These are phyloP conservation scores for Beverwykella pulmonaria DNA, from an alignment of 495 filamentous ascomycete genomes.

Conservation along the genomic window DNA sequence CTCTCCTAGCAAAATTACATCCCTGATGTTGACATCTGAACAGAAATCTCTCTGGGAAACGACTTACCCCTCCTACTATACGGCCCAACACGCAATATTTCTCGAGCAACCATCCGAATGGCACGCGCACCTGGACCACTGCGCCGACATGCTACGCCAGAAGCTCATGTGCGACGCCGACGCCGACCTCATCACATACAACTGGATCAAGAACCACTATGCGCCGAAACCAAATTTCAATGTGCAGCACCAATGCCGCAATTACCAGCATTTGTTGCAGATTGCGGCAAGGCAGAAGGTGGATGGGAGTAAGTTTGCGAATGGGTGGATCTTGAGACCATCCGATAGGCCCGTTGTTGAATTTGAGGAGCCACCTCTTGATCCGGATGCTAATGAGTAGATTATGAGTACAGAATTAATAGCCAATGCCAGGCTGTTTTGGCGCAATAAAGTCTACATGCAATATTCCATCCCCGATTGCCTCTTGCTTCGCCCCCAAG, in stretches of 20 bases:
- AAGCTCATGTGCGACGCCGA: slow-evolving; percentile 44
- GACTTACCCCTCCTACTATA: slow-evolving; percentile 18
- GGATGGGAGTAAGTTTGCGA: slow-evolving; percentile 1
- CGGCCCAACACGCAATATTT: neutral
- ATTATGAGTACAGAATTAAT: no score
- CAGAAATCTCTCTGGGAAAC: slow-evolving; percentile 7
- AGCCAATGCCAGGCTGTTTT: no score
- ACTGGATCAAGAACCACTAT: slow-evolving; percentile 35
- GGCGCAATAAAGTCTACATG: no score
- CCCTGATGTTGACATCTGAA: neutral
- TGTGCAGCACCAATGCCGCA: slow-evolving; percentile 33
- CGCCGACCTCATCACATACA: slow-evolving; percentile 36
- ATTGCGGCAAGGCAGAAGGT: neutral
- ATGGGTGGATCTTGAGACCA: neutral
- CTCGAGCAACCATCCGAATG: slow-evolving; percentile 2
- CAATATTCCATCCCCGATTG: no score
- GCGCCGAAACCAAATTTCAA: slow-evolving; percentile 40
- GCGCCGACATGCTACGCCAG: slow-evolving; percentile 43
- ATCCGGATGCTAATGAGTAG: neutral
- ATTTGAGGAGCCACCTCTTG: neutral
- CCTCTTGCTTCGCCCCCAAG: no score
- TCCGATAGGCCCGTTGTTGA: neutral
- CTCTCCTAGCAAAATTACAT: neutral
- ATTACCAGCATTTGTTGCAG: slow-evolving; percentile 31
- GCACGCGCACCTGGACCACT: slow-evolving; percentile 33